These are phyloP conservation scores for Botrytis tulipae DNA, from an alignment of 2,329 filamentous ascomycete species.

Conservation along the genomic window DNA sequence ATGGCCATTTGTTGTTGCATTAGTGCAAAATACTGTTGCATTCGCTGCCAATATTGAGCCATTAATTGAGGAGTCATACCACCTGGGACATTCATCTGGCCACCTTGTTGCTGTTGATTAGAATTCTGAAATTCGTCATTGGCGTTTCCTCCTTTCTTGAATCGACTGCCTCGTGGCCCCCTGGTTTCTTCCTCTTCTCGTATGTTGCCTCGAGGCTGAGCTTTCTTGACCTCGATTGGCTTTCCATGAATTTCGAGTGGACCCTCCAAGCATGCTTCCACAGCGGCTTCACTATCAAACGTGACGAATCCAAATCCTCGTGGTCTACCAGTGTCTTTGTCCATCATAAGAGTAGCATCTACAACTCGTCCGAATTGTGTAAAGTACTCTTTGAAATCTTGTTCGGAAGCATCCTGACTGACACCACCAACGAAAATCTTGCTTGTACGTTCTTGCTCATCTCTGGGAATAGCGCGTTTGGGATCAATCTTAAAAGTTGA, in stretches of 20 bases:
- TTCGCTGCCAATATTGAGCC: conserved; percentile 97
- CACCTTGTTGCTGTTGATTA: conserved; percentile 38
- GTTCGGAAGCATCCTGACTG: conserved; percentile 93
- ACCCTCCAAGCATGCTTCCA: conserved; percentile 82
- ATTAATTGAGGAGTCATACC: conserved; percentile 95
- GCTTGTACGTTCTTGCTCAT: conserved; percentile 96
- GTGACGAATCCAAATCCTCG: conserved; percentile 97
- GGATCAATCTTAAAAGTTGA: conserved; percentile 70
- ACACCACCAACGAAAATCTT: conserved; percentile 99
- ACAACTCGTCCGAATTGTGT: conserved; percentile 94
- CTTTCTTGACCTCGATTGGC: conserved; percentile 96
- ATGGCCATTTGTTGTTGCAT: conserved; percentile 94
- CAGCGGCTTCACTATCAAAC: conserved; percentile 92
- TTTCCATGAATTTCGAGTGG: conserved; percentile 93
- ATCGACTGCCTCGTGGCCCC: conserved; percentile 52
- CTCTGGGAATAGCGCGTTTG: conserved; percentile 92
- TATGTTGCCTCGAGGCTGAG: conserved; percentile 91
- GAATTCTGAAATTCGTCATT: conserved; percentile 46
- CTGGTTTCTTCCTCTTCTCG: conserved; percentile 81
- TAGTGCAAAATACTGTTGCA: conserved; percentile 95
- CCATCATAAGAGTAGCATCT: conserved; percentile 98
- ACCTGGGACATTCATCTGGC: conserved; percentile 43
- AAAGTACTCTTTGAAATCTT: conserved; percentile 96
- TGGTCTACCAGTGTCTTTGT: conserved; percentile 97
- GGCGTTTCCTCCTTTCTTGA: conserved; percentile 50